phyloP scores from a whole-genome alignment of 228 moss, liverwort and hornwort species.

The Sphagnum magellanicum region DNA sequence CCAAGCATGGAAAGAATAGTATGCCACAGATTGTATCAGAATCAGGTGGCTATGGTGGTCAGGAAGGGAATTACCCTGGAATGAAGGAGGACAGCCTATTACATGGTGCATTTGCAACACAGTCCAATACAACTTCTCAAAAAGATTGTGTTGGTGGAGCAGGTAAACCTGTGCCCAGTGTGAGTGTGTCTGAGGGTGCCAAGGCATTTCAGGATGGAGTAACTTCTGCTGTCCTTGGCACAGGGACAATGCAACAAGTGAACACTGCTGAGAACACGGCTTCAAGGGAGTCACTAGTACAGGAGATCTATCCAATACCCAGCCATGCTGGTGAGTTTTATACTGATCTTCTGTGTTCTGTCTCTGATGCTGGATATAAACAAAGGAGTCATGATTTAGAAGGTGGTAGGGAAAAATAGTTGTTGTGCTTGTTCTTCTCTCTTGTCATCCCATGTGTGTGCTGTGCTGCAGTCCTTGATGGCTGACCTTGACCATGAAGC shows the following conservation, averaged over 20 bases:
- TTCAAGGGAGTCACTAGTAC: constrained; percentile 28
- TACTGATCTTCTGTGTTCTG: not conserved
- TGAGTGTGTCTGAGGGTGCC: not conserved
- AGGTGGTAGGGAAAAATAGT: not conserved
- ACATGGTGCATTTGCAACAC: constrained; percentile 6
- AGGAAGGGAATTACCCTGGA: constrained; percentile 1
- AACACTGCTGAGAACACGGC: constrained; percentile 22
- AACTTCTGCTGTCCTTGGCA: constrained; percentile 1
- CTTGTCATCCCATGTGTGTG: no score
- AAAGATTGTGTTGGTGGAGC: constrained; percentile 3
- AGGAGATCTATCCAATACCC: constrained; percentile 66
- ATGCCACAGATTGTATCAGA: not conserved
- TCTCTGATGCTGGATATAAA: not conserved
- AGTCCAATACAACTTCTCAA: constrained; percentile 9
- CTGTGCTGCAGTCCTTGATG: no score
- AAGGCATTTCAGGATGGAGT: constrained; percentile 11
- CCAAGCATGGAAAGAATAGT: constrained; percentile 17
- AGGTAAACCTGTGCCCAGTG: constrained; percentile 4
- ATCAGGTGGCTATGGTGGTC: not conserved
- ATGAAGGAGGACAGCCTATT: constrained; percentile 3
- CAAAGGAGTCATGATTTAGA: not conserved
- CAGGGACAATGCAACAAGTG: not conserved
- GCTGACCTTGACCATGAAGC: no score
- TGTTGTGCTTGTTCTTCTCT: no score
- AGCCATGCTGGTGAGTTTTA: constrained; percentile 57